phyloP scores from a whole-genome alignment of 768 basidiomycete species.

The Infundibulicybe gibba region DNA sequence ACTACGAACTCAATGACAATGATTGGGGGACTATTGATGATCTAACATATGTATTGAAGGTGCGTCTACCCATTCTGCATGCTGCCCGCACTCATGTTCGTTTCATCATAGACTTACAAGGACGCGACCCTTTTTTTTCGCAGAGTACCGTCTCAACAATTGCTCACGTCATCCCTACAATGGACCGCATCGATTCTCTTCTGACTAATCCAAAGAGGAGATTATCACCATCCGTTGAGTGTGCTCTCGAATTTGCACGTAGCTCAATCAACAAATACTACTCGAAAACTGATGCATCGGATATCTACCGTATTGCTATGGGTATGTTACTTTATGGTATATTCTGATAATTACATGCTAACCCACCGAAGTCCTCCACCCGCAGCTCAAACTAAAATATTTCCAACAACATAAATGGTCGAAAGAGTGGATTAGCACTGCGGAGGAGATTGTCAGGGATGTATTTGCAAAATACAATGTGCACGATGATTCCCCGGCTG shows the following conservation, averaged over 20 bases:
- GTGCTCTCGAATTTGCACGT: constrained; percentile 13
- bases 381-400: constrained; percentile 28
- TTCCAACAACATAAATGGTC: constrained; percentile 24
- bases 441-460: constrained; percentile 13
- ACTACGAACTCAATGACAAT: constrained; percentile 6
- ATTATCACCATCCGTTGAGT: constrained; percentile 9
- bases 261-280: constrained; percentile 25
- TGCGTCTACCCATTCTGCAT: constrained; percentile 2
- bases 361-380: constrained; percentile 26
- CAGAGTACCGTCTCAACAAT: constrained; percentile 13
- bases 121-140: constrained; percentile 23
- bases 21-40: constrained; percentile 24
- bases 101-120: constrained; percentile 23
- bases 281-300: constrained; percentile 12
- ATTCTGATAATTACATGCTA: neutral
- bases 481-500: too few species aligned
- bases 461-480: constrained; percentile 10
- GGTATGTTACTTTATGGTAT: constrained; percentile 9
- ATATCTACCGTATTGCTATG: constrained; percentile 21
- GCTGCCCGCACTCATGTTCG: neutral
- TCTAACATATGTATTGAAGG: constrained; percentile 17
- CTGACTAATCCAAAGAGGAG: constrained; percentile 5
- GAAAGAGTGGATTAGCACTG: constrained; percentile 26
- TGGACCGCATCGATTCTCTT: constrained; percentile 24
- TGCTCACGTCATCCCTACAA: constrained; percentile 26